Evolutionary conservation across 257 asterid species (phyloP).

Genomic region (Penstemon newberryi): DNA sequence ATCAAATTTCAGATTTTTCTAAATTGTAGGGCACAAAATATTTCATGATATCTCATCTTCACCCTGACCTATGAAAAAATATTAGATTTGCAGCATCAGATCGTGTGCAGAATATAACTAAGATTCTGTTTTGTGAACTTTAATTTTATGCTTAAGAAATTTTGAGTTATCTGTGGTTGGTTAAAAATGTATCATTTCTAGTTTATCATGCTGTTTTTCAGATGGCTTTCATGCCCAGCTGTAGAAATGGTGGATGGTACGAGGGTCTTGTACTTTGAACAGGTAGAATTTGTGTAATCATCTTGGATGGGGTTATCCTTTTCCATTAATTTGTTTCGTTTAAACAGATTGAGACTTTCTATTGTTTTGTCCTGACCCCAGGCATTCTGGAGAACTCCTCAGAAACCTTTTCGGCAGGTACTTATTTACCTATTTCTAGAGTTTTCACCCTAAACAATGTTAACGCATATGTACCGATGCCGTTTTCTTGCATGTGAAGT

Average conservation of each 20-base stretch:
- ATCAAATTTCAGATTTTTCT: neutral
- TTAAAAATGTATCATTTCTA: constrained; percentile 3
- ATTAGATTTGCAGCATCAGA: neutral
- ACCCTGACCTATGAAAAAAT: neutral
- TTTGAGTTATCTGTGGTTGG: constrained; percentile 1
- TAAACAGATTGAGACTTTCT: constrained; percentile 13
- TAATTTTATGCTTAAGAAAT: neutral
- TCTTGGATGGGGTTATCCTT: constrained; percentile 9
- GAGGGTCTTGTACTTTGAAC: constrained; percentile 88
- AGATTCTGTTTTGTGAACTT: constrained; percentile 1
- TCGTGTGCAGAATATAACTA: neutral
- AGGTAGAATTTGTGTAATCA: constrained; percentile 45
- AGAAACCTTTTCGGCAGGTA: constrained; percentile 95
- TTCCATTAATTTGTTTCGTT: constrained; percentile 1
- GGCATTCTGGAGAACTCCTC: constrained; percentile 99
- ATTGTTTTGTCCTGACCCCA: constrained; percentile 33
- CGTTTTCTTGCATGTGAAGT: neutral
- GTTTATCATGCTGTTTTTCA: constrained; percentile 29
- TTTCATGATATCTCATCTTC: neutral
- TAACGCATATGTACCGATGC: constrained; percentile 19
- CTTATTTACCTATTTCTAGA: constrained; percentile 9
- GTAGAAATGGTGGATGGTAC: constrained; percentile 98
- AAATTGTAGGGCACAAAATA: neutral
- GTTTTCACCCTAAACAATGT: constrained; percentile 16
- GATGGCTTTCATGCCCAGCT: constrained; percentile 95